A percentile compares a stretch with the other conserved stretches of the same genome.
phyloP scores from a whole-genome alignment of 352 stramenopile genomes.

The Elongisporangium undulatum region DNA sequence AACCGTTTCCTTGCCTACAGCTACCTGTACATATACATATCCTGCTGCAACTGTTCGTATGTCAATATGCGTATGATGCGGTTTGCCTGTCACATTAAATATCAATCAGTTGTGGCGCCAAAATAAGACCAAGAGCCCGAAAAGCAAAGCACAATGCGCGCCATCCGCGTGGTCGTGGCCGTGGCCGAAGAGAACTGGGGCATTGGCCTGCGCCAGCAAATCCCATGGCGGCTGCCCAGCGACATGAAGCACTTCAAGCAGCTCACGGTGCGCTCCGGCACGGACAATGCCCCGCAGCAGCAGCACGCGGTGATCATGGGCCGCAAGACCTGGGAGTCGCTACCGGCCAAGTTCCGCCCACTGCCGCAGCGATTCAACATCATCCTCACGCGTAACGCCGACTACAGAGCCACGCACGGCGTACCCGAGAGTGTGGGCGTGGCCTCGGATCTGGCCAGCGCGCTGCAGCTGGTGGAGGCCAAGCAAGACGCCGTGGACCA shows the following conservation, averaged over 20 bases:
- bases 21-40: background rate
- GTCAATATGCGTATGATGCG: background rate
- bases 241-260: slow-evolving; percentile 97
- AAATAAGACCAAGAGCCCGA: background rate
- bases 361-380: slow-evolving; percentile 95
- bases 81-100: background rate
- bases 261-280: slow-evolving; percentile 70
- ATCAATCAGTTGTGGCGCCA: slow-evolving; percentile 1
- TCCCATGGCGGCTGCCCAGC: slow-evolving; percentile 94
- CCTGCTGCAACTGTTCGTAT: background rate
- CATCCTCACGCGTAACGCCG: slow-evolving; percentile 88
- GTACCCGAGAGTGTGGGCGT: slow-evolving; percentile 83
- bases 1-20: background rate
- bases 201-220: slow-evolving; percentile 80
- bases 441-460: slow-evolving; percentile 87
- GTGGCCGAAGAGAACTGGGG: slow-evolving; percentile 79
- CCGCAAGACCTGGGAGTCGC: slow-evolving; percentile 99
- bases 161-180: slow-evolving; percentile 85
- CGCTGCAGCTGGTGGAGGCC: slow-evolving; percentile 78
- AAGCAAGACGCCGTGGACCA: slow-evolving; percentile 78
- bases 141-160: slow-evolving; percentile 13
- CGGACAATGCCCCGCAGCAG: slow-evolving; percentile 5
- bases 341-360: slow-evolving; percentile 95
- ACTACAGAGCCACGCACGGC: slow-evolving; percentile 29
- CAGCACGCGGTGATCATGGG: slow-evolving; percentile 99